Conservation (phyloP, 495 filamentous ascomycete species). For the Daldinia decipiens region DNA sequence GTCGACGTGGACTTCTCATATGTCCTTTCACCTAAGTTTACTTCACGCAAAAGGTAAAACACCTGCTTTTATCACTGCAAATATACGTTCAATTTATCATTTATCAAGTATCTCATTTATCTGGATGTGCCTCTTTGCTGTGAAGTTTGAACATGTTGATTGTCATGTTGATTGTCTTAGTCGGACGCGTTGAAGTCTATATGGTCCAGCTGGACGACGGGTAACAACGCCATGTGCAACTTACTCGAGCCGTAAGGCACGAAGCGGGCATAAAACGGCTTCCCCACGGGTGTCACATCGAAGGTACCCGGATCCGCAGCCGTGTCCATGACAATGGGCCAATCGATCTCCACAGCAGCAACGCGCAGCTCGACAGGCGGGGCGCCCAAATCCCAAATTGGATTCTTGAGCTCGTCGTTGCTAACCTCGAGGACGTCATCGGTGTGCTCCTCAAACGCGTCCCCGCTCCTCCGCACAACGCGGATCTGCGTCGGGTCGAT, state of each 20-base stretch:
- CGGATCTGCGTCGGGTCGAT: constrained; percentile 55
- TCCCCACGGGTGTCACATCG: constrained; percentile 35
- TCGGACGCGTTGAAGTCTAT: constrained; percentile 36
- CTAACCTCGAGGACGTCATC: constrained; percentile 25
- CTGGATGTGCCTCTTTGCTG: background rate
- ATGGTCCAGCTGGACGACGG: constrained; percentile 47
- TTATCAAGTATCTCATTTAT: constrained; percentile 7
- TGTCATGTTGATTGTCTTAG: background rate
- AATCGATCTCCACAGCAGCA: constrained; percentile 64
- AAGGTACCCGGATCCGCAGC: constrained; percentile 58
- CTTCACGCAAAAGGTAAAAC: constrained; percentile 9
- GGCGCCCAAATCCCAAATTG: constrained; percentile 61
- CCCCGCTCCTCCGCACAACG: constrained; percentile 28
- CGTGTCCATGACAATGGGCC: constrained; percentile 57
- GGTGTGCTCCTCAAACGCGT: constrained; percentile 6
- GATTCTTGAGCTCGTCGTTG: constrained; percentile 50
- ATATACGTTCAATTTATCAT: constrained; percentile 26
- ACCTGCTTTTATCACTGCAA: constrained; percentile 19
- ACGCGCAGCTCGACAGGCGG: constrained; percentile 62
- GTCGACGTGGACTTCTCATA: constrained; percentile 27
- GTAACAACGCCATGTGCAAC: constrained; percentile 69
- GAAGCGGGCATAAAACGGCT: constrained; percentile 53
- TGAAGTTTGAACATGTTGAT: background rate
- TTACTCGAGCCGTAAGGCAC: constrained; percentile 68
- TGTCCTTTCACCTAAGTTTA: constrained; percentile 18